These are phyloP conservation scores for Nigrospora oryzae DNA, from an alignment of 2,329 filamentous ascomycete genomes.

Conservation along the genomic window DNA sequence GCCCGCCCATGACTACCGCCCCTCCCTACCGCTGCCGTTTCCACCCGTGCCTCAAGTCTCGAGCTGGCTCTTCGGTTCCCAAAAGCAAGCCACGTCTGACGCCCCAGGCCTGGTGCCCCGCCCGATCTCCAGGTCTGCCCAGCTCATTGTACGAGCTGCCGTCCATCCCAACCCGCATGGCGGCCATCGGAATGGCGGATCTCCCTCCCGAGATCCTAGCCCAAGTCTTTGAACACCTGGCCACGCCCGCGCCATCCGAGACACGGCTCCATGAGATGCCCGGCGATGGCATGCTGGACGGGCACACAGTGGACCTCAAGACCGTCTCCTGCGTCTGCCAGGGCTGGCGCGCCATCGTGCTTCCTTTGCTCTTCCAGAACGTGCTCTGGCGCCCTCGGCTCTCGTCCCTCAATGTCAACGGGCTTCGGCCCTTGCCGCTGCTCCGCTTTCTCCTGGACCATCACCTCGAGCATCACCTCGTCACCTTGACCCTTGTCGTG, in stretches of 20 bases:
- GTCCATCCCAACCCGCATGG: background rate
- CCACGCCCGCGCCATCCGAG: conserved; percentile 38
- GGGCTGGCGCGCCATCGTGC: conserved; percentile 40
- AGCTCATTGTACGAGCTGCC: too few relatives aligned
- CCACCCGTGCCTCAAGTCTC: too few relatives aligned
- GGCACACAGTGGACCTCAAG: conserved; percentile 39
- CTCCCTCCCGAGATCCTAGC: conserved; percentile 56
- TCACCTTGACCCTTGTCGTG: conserved; percentile 31
- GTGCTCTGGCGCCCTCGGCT: conserved; percentile 28
- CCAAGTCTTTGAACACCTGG: conserved; percentile 48
- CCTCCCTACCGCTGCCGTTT: too few relatives aligned
- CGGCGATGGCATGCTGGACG: conserved; percentile 27
- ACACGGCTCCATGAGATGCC: conserved; percentile 40
- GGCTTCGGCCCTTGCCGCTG: conserved; percentile 24
- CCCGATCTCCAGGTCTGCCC: too few relatives aligned
- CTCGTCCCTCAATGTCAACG: conserved; percentile 14
- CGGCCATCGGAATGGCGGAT: conserved; percentile 13
- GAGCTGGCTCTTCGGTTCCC: too few relatives aligned
- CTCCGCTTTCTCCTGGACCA: conserved; percentile 29
- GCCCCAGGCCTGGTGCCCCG: too few relatives aligned
- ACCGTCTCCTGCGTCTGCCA: conserved; percentile 42
- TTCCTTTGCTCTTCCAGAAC: conserved; percentile 51
- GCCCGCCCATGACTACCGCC: too few relatives aligned
- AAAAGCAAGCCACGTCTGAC: too few relatives aligned
- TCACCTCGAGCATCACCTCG: conserved; percentile 28